phyloP scores from a whole-genome alignment of 345 rosid species.

The Gossypium ekmanianum region DNA sequence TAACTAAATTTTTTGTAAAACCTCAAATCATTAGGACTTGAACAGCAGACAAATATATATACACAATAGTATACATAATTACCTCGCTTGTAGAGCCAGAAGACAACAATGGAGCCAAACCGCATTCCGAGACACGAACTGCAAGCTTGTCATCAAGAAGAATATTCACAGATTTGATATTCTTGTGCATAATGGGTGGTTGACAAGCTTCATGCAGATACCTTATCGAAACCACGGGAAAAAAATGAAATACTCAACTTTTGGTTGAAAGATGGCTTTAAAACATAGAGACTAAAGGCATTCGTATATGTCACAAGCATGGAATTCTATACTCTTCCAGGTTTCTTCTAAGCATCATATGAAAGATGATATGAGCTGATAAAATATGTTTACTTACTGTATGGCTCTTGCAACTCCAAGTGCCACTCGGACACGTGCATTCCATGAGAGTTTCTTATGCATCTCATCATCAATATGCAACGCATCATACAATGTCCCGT shows the following conservation, averaged over 20 bases:
- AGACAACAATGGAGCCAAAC: slow-evolving; percentile 59
- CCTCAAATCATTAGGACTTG: background rate
- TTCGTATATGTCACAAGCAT: slow-evolving; percentile 5
- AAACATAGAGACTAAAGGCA: slow-evolving; percentile 1
- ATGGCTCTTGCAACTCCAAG: slow-evolving; percentile 86
- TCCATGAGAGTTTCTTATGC: slow-evolving; percentile 70
- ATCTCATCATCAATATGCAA: slow-evolving; percentile 60
- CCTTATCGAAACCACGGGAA: slow-evolving; percentile 34
- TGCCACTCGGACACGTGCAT: slow-evolving; percentile 60
- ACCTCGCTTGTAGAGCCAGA: slow-evolving; percentile 61
- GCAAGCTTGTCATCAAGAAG: slow-evolving; percentile 67
- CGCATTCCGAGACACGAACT: slow-evolving; percentile 72
- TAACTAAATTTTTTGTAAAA: background rate
- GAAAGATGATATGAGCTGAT: background rate
- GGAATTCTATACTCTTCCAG: background rate
- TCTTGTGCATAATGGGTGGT: slow-evolving; percentile 69
- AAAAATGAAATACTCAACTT: slow-evolving; percentile 11
- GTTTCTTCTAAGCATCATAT: background rate
- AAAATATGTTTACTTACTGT: slow-evolving; percentile 50
- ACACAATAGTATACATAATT: slow-evolving; percentile 3
- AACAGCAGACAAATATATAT: background rate
- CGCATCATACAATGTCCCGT: slow-evolving; percentile 75
- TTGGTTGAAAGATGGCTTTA: slow-evolving; percentile 6
- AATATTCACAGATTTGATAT: slow-evolving; percentile 74
- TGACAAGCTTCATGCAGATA: slow-evolving; percentile 83